Conservation (phyloP, 345 rosid genomes). For the Limnanthes douglasii region DNA sequence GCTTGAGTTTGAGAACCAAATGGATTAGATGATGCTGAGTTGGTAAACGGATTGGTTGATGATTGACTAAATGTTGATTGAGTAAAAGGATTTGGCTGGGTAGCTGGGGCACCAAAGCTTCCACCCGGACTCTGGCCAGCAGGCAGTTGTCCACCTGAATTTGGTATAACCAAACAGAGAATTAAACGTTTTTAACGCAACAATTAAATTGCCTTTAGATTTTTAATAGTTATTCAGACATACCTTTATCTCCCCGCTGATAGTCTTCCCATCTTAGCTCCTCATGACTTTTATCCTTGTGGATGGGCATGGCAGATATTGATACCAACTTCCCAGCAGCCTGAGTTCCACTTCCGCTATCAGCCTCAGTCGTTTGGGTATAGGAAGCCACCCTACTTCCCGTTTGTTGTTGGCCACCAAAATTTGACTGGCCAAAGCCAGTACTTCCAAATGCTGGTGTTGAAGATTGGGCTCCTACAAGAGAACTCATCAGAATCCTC, state of each 20-base stretch:
- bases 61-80: slow-evolving; percentile 32
- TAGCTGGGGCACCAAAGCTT: slow-evolving; percentile 28
- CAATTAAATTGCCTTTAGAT: neutral
- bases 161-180: neutral
- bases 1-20: slow-evolving; percentile 33
- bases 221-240: slow-evolving; percentile 1
- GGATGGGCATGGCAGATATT: slow-evolving; percentile 70
- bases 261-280: slow-evolving; percentile 96
- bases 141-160: slow-evolving; percentile 64
- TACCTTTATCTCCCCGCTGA: slow-evolving; percentile 96
- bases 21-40: slow-evolving; percentile 26
- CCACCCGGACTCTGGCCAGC: slow-evolving; percentile 47
- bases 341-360: slow-evolving; percentile 26
- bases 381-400: slow-evolving; percentile 76
- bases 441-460: slow-evolving; percentile 53
- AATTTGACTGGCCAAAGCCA: slow-evolving; percentile 53
- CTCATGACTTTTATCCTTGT: slow-evolving; percentile 70
- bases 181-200: slow-evolving; percentile 2
- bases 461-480: slow-evolving; percentile 50
- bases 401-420: slow-evolving; percentile 62
- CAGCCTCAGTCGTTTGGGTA: slow-evolving; percentile 51
- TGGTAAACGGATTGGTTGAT: slow-evolving; percentile 38
- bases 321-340: slow-evolving; percentile 70
- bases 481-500: slow-evolving; percentile 9
- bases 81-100: slow-evolving; percentile 38